Evolutionary conservation across 2,329 filamentous ascomycete genomes (phyloP), one percentile per base, ranked within the genome.

Genomic region (Neopestalotiopsis sp.): DNA sequence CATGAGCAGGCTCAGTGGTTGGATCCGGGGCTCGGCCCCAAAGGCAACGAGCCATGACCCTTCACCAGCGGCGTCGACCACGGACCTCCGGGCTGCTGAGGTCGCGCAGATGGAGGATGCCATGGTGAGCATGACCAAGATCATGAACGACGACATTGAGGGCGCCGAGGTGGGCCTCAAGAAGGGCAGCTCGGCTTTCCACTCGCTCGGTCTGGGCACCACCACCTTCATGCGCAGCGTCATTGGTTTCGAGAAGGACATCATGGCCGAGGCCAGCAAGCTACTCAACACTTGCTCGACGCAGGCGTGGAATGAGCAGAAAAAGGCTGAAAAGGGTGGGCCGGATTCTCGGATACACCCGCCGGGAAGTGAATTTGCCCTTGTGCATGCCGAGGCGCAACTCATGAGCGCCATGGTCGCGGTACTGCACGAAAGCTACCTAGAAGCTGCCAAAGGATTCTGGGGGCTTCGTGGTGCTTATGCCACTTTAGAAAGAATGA

Each of bases 381-480:
- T 98, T 4, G 93, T 94, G 70, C 89, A 94, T 69, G 93, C 94
- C 4, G 91, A 98, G 82, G 89, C 94, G 1, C 94, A 97, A 80
- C 85, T 98, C 71, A 97, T 98, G 92, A 88, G 89, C 68, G 95
- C 95, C 0, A 91, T 99, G 1, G 90, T 98, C 0, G 94, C 90
- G 0, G 93, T 98, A 17, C 83, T 98, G 74, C 97, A 97, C 73
- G 96, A 98, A 83, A 97, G 93, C 77, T 82, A 98, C 74, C 95
- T 95, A 0, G 96, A 98, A 79, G 94, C 91, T 17, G 89, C 98
- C 79, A 94, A 92, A 80, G 94, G 94, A 5, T 98, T 98, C 76
- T 97, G 97, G 78, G 97, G 96, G 80, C 81, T 98, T 74, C 88
- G 95, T 71, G 97, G 97, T 78, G 95, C 95, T 0, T 98, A 93